Evolutionary conservation across 805 yeast species (phyloP).

Genomic region (Starmera amethionina): DNA sequence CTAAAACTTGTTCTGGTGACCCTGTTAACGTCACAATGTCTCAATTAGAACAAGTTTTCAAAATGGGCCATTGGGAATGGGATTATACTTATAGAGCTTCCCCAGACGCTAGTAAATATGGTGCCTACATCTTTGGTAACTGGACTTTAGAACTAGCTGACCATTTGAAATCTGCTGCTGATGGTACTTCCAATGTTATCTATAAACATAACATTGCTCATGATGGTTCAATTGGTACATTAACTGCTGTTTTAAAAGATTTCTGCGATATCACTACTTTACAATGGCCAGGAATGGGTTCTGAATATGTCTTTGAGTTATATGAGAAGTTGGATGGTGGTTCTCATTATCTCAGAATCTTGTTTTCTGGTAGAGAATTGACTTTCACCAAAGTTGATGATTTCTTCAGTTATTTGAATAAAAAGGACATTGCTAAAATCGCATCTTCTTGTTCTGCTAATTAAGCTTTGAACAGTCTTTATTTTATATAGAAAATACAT

Average conservation of each 20-base stretch:
- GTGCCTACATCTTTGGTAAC: conserved; percentile 25
- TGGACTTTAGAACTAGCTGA: conserved; percentile 26
- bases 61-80: conserved; percentile 34
- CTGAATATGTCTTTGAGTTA: conserved; percentile 30
- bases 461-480: background rate
- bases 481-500: no score
- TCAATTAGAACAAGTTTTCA: conserved; percentile 29
- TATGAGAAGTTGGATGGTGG: conserved; percentile 18
- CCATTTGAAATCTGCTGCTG: conserved; percentile 18
- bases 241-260: conserved; percentile 25
- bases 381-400: conserved; percentile 10
- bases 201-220: conserved; percentile 34
- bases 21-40: conserved; percentile 21
- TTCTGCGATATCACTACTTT: conserved; percentile 17
- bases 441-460: conserved; percentile 4
- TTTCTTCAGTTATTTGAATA: conserved; percentile 12
- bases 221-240: conserved; percentile 27
- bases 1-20: conserved; percentile 29
- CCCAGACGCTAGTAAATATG: conserved; percentile 25
- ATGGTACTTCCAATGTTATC: conserved; percentile 18
- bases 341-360: conserved; percentile 23
- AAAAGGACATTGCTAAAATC: conserved; percentile 2
- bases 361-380: conserved; percentile 24
- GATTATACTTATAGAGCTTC: conserved; percentile 27
- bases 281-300: conserved; percentile 42